A percentile compares a stretch with the other conserved stretches of the same genome.
These are phyloP conservation scores for Russula brevipes DNA, from an alignment of 768 basidiomycete species.

Conservation along the genomic window DNA sequence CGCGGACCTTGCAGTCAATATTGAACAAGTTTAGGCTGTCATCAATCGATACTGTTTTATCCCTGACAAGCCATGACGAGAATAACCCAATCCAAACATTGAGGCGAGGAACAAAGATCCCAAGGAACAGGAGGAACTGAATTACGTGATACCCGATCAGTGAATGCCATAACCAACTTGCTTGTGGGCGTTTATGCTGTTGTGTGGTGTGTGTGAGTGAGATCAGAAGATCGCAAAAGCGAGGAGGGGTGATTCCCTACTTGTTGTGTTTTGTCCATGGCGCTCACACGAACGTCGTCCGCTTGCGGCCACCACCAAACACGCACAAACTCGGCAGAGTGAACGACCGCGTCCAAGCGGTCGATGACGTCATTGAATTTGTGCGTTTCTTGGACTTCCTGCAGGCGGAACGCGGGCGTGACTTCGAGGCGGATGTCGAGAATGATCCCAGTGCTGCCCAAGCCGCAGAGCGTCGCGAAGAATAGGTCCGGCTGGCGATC, in stretches of 20 bases:
- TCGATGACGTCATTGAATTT: conserved; percentile 58
- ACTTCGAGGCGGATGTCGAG: conserved; percentile 71
- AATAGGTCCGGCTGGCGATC: conserved; percentile 69
- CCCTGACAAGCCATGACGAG: conserved; percentile 61
- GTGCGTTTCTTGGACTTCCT: conserved; percentile 60
- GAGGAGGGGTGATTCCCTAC: conserved; percentile 40
- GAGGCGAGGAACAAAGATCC: conserved; percentile 55
- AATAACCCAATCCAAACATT: conserved; percentile 61
- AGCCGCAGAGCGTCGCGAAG: conserved; percentile 81
- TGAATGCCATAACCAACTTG: conserved; percentile 63
- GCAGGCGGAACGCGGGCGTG: conserved; percentile 75
- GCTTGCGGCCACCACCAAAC: conserved; percentile 94
- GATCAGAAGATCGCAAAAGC: conserved; percentile 14
- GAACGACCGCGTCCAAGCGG: conserved; percentile 50
- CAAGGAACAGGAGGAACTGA: conserved; percentile 78
- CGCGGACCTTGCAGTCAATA: conserved; percentile 80
- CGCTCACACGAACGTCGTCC: conserved; percentile 63
- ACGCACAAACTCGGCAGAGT: conserved; percentile 80
- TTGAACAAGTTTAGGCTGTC: conserved; percentile 85
- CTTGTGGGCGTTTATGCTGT: conserved; percentile 49
- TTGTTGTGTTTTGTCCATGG: conserved; percentile 70
- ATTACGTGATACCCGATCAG: conserved; percentile 76
- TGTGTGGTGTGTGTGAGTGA: not conserved
- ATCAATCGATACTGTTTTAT: conserved; percentile 57
- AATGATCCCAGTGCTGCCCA: conserved; percentile 89